Conservation (phyloP, 352 stramenopile species). For the Globisporangium spiculum region DNA sequence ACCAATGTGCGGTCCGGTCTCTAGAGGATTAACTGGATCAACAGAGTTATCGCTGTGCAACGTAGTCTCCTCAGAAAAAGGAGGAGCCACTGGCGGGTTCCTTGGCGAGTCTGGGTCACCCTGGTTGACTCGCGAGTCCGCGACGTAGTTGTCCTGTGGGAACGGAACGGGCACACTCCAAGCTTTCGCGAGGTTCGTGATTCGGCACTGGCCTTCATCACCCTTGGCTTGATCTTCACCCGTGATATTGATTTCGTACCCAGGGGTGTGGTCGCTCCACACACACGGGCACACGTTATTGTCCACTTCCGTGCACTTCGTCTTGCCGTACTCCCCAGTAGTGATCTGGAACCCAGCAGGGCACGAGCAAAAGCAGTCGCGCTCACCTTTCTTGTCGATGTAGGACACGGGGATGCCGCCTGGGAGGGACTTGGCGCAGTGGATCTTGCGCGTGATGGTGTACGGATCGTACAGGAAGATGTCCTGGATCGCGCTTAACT, state of each 20-base stretch:
- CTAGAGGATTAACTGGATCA: neutral
- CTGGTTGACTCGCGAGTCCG: constrained; percentile 27
- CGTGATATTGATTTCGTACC: constrained; percentile 16
- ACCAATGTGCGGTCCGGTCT: constrained; percentile 3
- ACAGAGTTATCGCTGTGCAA: neutral
- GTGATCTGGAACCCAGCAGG: constrained; percentile 31
- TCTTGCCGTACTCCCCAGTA: constrained; percentile 15
- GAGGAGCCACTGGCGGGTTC: neutral
- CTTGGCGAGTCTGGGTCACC: constrained; percentile 2
- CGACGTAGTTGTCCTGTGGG: constrained; percentile 52
- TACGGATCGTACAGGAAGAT: constrained; percentile 72
- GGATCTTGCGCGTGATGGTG: constrained; percentile 30
- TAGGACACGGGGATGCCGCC: constrained; percentile 51
- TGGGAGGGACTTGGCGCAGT: constrained; percentile 31
- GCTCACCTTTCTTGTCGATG: constrained; percentile 26
- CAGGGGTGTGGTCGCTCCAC: constrained; percentile 32
- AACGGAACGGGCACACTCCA: constrained; percentile 44
- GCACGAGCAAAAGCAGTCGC: constrained; percentile 61
- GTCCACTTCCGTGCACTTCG: constrained; percentile 26
- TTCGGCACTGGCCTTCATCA: constrained; percentile 27
- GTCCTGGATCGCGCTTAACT: constrained; percentile 15
- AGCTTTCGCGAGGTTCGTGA: constrained; percentile 27
- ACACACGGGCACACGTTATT: constrained; percentile 38
- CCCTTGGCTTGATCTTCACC: constrained; percentile 4
- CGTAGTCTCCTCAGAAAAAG: neutral